These are phyloP conservation scores for Arthrobotrys conoides DNA, from an alignment of 2,329 filamentous ascomycete species.

Conservation along the genomic window DNA sequence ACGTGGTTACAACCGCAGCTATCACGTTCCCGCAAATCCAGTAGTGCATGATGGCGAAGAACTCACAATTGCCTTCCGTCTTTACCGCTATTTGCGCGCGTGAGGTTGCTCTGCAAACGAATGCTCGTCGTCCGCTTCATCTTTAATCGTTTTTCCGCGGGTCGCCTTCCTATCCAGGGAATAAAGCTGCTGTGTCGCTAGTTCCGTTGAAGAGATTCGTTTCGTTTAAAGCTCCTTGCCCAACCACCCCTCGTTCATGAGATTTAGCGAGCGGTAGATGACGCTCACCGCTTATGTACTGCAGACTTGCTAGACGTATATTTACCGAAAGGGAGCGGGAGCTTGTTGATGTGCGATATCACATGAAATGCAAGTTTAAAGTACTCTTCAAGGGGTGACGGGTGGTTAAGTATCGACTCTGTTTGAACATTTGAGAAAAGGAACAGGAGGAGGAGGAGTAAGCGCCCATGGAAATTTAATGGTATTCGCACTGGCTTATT, in stretches of 20 bases:
- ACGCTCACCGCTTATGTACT: slow-evolving; percentile 18
- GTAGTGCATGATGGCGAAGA: not conserved
- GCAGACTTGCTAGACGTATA: slow-evolving; percentile 5
- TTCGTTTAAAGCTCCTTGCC: slow-evolving; percentile 34
- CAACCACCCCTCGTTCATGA: slow-evolving; percentile 32
- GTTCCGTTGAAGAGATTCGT: slow-evolving; percentile 19
- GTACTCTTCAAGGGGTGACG: slow-evolving; percentile 25
- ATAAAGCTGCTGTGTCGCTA: slow-evolving; percentile 17
- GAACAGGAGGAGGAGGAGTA: slow-evolving; percentile 14
- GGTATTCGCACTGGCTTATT: slow-evolving; percentile 28
- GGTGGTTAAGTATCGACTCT: slow-evolving; percentile 40
- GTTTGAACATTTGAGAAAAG: slow-evolving; percentile 20
- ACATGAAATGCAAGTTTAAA: slow-evolving; percentile 41
- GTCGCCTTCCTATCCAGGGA: slow-evolving; percentile 12
- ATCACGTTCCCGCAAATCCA: slow-evolving; percentile 1
- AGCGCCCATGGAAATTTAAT: slow-evolving; percentile 13
- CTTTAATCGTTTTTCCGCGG: slow-evolving; percentile 13
- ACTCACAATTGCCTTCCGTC: slow-evolving; percentile 57
- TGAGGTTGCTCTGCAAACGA: slow-evolving; percentile 56
- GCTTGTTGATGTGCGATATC: slow-evolving; percentile 29
- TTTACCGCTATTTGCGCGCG: slow-evolving; percentile 59
- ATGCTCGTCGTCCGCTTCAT: slow-evolving; percentile 46
- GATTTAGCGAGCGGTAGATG: slow-evolving; percentile 58
- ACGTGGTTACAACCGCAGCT: slow-evolving; percentile 11
- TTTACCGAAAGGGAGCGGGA: slow-evolving; percentile 31